Base-by-base conservation (phyloP, 2,329 filamentous ascomycete species). In the Pleurostoma richardsiae region DNA sequence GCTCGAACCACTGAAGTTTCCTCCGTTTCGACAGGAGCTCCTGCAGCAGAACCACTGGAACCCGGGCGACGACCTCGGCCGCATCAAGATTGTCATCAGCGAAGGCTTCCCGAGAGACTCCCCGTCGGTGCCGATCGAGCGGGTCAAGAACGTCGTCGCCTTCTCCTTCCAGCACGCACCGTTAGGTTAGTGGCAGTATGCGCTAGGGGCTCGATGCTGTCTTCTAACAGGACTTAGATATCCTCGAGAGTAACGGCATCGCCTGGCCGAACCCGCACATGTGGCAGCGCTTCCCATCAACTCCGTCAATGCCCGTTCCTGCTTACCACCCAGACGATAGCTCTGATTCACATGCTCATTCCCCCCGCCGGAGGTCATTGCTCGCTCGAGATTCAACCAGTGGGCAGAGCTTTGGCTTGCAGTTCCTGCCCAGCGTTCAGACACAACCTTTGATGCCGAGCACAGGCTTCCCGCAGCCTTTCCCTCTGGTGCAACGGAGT, bases 141-240 rank as follows among this genome's bases (percentile, higher is more conserved):
- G 82, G 39, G 70, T 87, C 51, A 86, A 85, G 59, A 88, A 91
- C 56, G 66, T 90, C 40, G 79, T 90, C 28, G 79, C 79, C 10
- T 94, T 95, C 64, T 85, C 89, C 1, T 95, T 95, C 57, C 88
- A 94, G 59, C 88, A 94, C 70, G 90, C 87, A 31, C 89, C 90
- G 1, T 67, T 87, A 46, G 77, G 89, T 92, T 69, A 54, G 74
- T 66, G 29, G n/a, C n/a, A 8, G 8, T n/a, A 8, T 8, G 33
- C 33, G 8, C 33, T 8, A 8, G 8, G 8, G 33, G n/a, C 33
- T 36, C n/a, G n/a, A 36, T 36, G n/a, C n/a, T 36, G 6, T 27
- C 52, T 26, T 55, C 42, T 56, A 26, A 65, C 49, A 26, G 6
- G 11, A 11, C 30, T 27, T 36, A 89, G 89, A 86, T 39, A 72